Percentiles rank a stretch among this genome's conserved stretches.
phyloP scores from a whole-genome alignment of 2,329 filamentous ascomycete species.

The Orbilia javanica region DNA sequence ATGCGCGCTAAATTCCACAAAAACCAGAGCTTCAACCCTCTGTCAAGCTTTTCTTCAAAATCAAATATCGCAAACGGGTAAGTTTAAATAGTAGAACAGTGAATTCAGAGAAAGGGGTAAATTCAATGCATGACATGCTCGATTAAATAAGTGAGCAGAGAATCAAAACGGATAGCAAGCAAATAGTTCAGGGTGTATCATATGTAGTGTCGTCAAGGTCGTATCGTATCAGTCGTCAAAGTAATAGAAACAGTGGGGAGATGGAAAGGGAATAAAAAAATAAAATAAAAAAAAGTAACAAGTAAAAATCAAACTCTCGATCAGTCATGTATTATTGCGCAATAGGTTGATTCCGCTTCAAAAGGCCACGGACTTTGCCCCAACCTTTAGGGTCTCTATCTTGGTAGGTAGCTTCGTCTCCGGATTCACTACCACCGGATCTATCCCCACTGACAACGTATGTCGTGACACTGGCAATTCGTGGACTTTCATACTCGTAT shows the following conservation, averaged over 20 bases:
- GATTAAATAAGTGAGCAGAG: slow-evolving; percentile 54
- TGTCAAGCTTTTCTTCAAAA: slow-evolving; percentile 41
- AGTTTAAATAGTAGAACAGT: background rate
- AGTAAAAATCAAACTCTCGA: slow-evolving; percentile 6
- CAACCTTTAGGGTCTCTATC: slow-evolving; percentile 41
- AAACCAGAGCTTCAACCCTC: slow-evolving; percentile 41
- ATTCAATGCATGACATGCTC: slow-evolving; percentile 10
- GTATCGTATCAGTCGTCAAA: slow-evolving; percentile 35
- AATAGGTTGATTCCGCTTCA: slow-evolving; percentile 47
- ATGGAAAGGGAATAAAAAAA: background rate
- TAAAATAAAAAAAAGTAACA: background rate
- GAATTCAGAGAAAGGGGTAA: background rate
- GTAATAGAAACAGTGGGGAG: slow-evolving; percentile 5
- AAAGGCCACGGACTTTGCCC: slow-evolving; percentile 56
- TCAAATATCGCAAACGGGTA: slow-evolving; percentile 9
- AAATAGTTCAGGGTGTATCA: slow-evolving; percentile 12
- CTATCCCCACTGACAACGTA: slow-evolving; percentile 37
- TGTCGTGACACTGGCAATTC: slow-evolving; percentile 47
- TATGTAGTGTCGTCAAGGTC: slow-evolving; percentile 27
- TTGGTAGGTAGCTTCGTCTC: slow-evolving; percentile 33
- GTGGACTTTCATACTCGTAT: slow-evolving; percentile 54
- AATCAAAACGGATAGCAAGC: background rate
- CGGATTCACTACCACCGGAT: slow-evolving; percentile 47
- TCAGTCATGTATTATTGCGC: slow-evolving; percentile 39
- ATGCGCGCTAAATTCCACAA: slow-evolving; percentile 48